Evolutionary conservation across 2,329 filamentous ascomycete species (phyloP), one percentile per base, ranked within the genome.

Genomic region (Claviceps cyperi): DNA sequence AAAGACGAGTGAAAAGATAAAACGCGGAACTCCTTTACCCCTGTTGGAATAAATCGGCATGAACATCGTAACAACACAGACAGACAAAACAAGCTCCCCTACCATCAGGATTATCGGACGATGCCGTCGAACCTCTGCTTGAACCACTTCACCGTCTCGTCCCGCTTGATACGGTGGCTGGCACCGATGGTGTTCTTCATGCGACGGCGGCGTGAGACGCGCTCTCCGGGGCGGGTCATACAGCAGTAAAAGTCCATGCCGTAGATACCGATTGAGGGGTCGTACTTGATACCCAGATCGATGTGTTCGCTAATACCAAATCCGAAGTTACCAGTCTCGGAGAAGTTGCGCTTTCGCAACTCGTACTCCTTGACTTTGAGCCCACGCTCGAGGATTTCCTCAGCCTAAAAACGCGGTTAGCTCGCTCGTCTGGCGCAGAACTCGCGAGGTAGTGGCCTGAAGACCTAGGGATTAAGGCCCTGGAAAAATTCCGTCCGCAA

Each of bases 291-390:
- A 69, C 92, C 92, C 67, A 98, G 81, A 82, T 98, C 92, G 76
- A 98, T 98, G 86, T 98, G 92, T 80, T 98, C 92, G 78, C 81
- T 89, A 80, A 98, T 98, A 80, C 92, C 92, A 82, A 98, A 98
- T 64, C 92, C 92, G 72, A 98, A 98, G 86, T 96, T 95, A 72
- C 92, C 92, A 61, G 91, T 97, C 83, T 95, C 88, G 70, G 84
- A 91, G 86, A 98, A 98, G 87, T 98, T 98, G 76, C 86, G 85
- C 83, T 92, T 95, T 77, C 88, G 86, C 66, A 98, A 81, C 76
- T 98, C 92, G 80, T 98, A 98, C 78, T 98, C 92, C 89, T 98
- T 98, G 83, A 98, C 92, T 85, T 98, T 98, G 72, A 98, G 86
- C 72, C 92, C 92, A 82, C 92, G 91, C 87, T 98, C 92, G 69